Evolutionary conservation across 2,329 filamentous ascomycete species (phyloP).

Genomic region (Fusarium tricinctum): DNA sequence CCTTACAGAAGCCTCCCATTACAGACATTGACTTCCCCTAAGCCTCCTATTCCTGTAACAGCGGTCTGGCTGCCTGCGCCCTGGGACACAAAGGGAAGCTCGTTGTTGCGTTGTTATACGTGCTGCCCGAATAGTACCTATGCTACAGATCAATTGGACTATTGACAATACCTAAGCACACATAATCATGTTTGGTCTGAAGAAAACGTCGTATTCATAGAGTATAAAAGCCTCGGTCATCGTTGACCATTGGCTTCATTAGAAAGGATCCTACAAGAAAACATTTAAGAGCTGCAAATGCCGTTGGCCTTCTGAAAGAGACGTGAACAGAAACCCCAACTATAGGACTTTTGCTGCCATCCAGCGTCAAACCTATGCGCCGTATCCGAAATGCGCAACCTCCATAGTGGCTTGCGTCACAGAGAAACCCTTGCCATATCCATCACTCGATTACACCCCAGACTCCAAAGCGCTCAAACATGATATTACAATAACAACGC

Average conservation of each 20-base stretch:
- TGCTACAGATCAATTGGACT: too few relatives aligned
- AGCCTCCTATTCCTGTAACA: conserved; percentile 16
- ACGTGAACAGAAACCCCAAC: conserved; percentile 12
- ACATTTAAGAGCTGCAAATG: conserved; percentile 3
- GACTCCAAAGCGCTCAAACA: conserved; percentile 43
- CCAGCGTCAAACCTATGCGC: conserved; percentile 39
- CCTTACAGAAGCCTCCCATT: not conserved
- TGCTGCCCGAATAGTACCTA: conserved; percentile 9
- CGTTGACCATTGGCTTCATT: conserved; percentile 10
- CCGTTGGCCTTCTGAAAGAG: conserved; percentile 14
- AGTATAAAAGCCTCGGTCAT: conserved; percentile 13
- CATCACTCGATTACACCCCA: conserved; percentile 35
- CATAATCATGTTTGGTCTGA: conserved; percentile 1
- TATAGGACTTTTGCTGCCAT: conserved; percentile 34
- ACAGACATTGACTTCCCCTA: not conserved
- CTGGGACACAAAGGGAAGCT: conserved; percentile 9
- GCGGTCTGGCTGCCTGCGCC: conserved; percentile 25
- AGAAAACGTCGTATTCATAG: conserved; percentile 4
- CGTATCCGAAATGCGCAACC: conserved; percentile 25
- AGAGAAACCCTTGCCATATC: conserved; percentile 23
- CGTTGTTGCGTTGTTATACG: conserved; percentile 6
- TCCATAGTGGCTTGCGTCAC: conserved; percentile 23
- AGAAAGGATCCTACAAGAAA: conserved; percentile 5
- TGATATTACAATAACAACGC: conserved; percentile 33
- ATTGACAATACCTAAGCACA: not conserved